Evolutionary conservation across 2,329 filamentous ascomycete species (phyloP), one percentile per base, ranked within the genome.

Genomic region (Ophiosphaerella korrae): DNA sequence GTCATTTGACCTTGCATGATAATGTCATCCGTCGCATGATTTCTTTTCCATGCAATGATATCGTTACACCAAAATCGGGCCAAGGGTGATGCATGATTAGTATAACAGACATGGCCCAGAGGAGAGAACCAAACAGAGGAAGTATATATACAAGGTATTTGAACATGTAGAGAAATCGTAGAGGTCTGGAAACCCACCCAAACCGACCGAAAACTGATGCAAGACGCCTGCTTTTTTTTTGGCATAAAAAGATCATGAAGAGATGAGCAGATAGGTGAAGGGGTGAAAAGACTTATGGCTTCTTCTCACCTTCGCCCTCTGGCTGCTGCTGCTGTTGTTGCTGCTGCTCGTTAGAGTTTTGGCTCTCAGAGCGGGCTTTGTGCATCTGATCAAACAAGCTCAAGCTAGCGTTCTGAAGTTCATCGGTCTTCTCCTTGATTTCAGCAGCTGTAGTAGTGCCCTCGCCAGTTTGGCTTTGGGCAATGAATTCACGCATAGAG

Each of bases 381-480:
- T 99, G 93, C 90, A 99, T 96, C 89, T 97, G 97, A 83, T 97
- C 94, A 78, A 99, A 97, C 72, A 97, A 87, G 80, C 90, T 96
- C 80, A 99, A 83, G 78, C 89, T 93, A 65, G 93, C 90, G 76
- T 89, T 90, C 82, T 97, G 94, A 74, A 99, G 89, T 79, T 97
- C 93, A 64, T 97, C 94, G 70, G 90, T 95, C 90, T 97, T 97
- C 82, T 90, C 86, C 89, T 97, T 97, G 78, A 99, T 88, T 79
- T 97, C 90, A 62, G 90, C 89, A 44, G 92, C 89, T 55, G 91
- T 95, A 70, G 89, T 86, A 57, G 82, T 85, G 71, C 88, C 87
- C 82, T 99, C 94, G 60, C 93, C 93, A 69, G 90, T 85, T 82
- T 97, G 93, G 84, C 86, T 95, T 88, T 96, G 92, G 81, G 87